Base-by-base conservation (phyloP, 352 stramenopile genomes). In the Phytophthora pisi region DNA sequence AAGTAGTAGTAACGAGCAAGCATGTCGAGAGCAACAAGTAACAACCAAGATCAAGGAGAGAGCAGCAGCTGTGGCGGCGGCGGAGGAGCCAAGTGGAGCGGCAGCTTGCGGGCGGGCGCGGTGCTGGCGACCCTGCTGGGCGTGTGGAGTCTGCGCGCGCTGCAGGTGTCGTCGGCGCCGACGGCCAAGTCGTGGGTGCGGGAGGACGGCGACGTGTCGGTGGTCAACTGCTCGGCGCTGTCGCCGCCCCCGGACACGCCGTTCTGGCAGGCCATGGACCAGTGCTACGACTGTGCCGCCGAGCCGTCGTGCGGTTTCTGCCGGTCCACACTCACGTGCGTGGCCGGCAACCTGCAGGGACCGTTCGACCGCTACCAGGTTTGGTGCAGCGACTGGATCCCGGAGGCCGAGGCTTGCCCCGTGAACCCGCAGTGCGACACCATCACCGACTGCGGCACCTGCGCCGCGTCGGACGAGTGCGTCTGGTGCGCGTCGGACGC, bases 401-500 rank as follows among this genome's bases (percentile, higher is more conserved):
- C 73, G 40, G 73, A 76, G 50, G 52, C 77, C 0, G 77, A 78
- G 13, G 69, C 79, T 10, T 98, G 94, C 62, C 90, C 88, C 23
- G 66, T 84, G 50, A 89, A 90, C 51, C 86, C 86, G 11, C 60
- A 75, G 40, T 94, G 86, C 61, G 57, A 87, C 38, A 43, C 57
- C 3, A 65, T 82, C 24, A 77, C 65, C 11, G 73, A 82, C 38
- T 98, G 94, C 54, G 66, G 60, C 2, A 63, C 36, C 24, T 98
- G 95, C 50, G 78, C 87, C 3, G 73, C 51, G 16, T 77, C 74
- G 15, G 56, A 79, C 15, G 65, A 89, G 49, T 98, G 95, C 57
- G 87, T 89, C 9, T 98, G 94, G 94, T 98, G 95, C 62, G 85
- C 91, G 5, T 96, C 86, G 5, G 77, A 95, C 54, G 80, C 79